Base-by-base conservation (phyloP, 1,139 yeast genomes). In the Taphrina wiesneri region DNA sequence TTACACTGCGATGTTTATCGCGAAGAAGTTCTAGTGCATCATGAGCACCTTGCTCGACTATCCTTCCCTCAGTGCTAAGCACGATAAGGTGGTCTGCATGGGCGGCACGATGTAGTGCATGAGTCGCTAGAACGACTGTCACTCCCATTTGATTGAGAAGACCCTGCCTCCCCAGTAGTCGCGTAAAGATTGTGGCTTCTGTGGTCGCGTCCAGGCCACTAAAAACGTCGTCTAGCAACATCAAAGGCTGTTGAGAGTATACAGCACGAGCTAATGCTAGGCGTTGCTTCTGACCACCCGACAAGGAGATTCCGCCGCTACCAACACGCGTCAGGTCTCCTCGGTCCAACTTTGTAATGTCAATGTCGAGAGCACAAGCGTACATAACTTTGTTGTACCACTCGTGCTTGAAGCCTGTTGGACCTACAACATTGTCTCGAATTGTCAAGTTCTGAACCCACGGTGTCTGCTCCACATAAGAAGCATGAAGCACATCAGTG, bases 361-460 rank as follows among this genome's bases (percentile, higher is more conserved):
- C 99, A 57, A 85, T 85, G n/a, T 81, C 77, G 73, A 92, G 81
- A 5, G 97, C 97, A 81, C 99, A 92, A 0, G 97, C 97, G 68
- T 85, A 84, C 67, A 86, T 83, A 1, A 96, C 91, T 71, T 83
- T 83, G 43, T 86, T 83, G 76, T 92, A 92, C 71, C 90, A 89
- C 25, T 81, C 86, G 25, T 88, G 84, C 73, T 92, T 97, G 73
- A 80, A 89, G 74, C 84, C 86, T 75, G 88, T 88, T 43, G 98
- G 98, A 78, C 92, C 92, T 70, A 90, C 75, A 73, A 92, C 88
- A 73, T 92, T 92, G 36, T 92, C 97, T 72, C 85, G 87, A 19
- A 92, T 91, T 6, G 95, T 81, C 56, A 96, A 96, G 74, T 92
- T 92, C 89, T 90, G 90, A 69, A 92, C 90, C 92, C 92, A 87